Evolutionary conservation across 192 early-diverging fungal genomes (phyloP), one percentile per base, ranked within the genome.

Genomic region (Chytriomyces confervae): DNA sequence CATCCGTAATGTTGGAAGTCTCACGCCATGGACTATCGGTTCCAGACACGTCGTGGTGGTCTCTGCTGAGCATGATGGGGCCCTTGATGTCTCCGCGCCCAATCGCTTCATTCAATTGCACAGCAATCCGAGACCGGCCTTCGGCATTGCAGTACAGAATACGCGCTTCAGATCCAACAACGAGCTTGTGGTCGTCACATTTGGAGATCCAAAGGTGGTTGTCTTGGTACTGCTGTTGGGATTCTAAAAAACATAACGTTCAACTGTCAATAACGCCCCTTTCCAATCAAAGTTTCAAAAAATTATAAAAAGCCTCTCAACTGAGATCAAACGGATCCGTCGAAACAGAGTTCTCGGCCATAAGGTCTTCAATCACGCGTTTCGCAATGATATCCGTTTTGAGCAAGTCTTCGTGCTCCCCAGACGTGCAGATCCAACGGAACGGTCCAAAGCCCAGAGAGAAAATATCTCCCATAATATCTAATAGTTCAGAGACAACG

Each of bases 401-500:
- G n/a, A 62, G 27, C 11, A 77, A 44, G 29, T 77, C 76, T 7
- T 62, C 24, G 48, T 68, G 67, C 43, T 70, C 44, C 5, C 76
- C 76, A 43, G 66, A 69, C 2, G 76, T 77, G 66, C 76, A 77
- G 5, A 77, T 70, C 76, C 76, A 77, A 16, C 76, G 76, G 76
- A 77, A 77, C 4, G 76, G 76, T 44, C 76, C 76, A 50, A 77
- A 77, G 0, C 76, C 76, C 0, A 77, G 76, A n/a, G 66, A 69
- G 49, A 77, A 77, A 36, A 77, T 77, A 36, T 77, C 76, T 13
- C 76, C 76, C 76, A 77, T 77, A 50, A 77, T 77, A 10, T 68
- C 76, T 36, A 3, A 36, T 36, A 1, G 36, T 36, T 4, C 1
- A 36, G 36, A 36, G 36, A 36, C 36, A 36, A 36, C 2, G 36